Evolutionary conservation across 352 stramenopile genomes (phyloP).

Genomic region (Phytophthora lateralis): DNA sequence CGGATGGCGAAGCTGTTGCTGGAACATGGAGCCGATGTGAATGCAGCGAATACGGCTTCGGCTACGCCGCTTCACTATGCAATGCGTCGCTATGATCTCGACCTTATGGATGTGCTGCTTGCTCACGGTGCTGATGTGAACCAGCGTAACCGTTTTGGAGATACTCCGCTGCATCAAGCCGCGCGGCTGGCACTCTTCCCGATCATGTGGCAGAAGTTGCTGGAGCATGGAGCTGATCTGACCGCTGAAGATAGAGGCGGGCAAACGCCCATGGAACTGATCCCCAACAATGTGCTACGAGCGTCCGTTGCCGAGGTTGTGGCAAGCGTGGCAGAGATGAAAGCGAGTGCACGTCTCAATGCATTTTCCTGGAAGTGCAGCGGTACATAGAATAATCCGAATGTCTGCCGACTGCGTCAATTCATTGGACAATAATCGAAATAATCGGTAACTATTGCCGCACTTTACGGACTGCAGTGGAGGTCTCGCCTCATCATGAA

Average conservation of each 20-base stretch:
- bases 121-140: slow-evolving; percentile 36
- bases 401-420: too few species aligned
- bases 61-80: slow-evolving; percentile 34
- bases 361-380: too few species aligned
- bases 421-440: too few species aligned
- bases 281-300: slow-evolving; percentile 33
- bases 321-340: slow-evolving; percentile 12
- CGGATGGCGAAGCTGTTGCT: slow-evolving; percentile 33
- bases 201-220: slow-evolving; percentile 36
- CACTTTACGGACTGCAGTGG: too few species aligned
- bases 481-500: slow-evolving; percentile 20
- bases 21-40: slow-evolving; percentile 32
- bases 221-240: slow-evolving; percentile 30
- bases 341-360: too few species aligned
- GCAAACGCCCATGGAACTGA: slow-evolving; percentile 37
- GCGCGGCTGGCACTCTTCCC: slow-evolving; percentile 34
- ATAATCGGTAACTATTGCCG: too few species aligned
- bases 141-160: slow-evolving; percentile 36
- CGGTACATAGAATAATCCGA: too few species aligned
- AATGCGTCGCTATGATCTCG: slow-evolving; percentile 38
- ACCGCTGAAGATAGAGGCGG: slow-evolving; percentile 25
- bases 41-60: slow-evolving; percentile 25
- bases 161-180: slow-evolving; percentile 40
- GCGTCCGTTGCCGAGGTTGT: slow-evolving; percentile 28
- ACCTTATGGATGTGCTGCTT: slow-evolving; percentile 39